Evolutionary conservation across 805 yeast species (phyloP).

Genomic region (Metahyphopichia silvanorum): DNA sequence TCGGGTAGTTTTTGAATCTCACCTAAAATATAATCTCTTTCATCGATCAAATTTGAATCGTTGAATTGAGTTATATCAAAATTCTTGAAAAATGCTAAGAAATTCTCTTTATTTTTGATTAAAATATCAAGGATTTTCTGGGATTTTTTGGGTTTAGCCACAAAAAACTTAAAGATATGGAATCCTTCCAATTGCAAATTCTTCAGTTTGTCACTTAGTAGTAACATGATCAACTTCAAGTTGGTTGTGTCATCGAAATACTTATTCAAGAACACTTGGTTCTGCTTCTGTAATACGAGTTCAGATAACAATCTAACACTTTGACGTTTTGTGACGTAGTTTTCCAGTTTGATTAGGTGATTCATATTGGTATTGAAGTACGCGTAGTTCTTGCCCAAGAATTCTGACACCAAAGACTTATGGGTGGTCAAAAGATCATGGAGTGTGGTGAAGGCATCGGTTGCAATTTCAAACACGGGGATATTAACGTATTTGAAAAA

Average conservation of each 20-base stretch:
- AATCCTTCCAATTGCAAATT: conserved; percentile 89
- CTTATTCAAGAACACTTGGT: conserved; percentile 66
- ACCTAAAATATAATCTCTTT: conserved; percentile 73
- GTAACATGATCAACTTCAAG: conserved; percentile 79
- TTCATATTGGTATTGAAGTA: conserved; percentile 63
- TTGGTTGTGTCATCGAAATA: conserved; percentile 82
- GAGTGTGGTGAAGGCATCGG: conserved; percentile 82
- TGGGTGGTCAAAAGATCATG: conserved; percentile 68
- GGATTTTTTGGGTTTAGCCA: conserved; percentile 92
- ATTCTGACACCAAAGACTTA: conserved; percentile 65
- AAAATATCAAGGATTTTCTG: conserved; percentile 78
- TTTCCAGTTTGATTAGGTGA: conserved; percentile 66
- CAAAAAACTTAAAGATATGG: conserved; percentile 89
- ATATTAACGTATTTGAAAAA: conserved; percentile 74
- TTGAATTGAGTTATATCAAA: conserved; percentile 64
- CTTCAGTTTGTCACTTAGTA: conserved; percentile 83
- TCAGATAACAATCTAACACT: conserved; percentile 73
- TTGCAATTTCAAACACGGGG: conserved; percentile 83
- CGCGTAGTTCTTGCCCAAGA: conserved; percentile 56
- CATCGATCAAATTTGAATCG: conserved; percentile 67
- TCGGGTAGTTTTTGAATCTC: conserved; percentile 73
- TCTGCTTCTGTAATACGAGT: conserved; percentile 66
- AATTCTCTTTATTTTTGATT: conserved; percentile 76
- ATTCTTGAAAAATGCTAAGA: conserved; percentile 62
- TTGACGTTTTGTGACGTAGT: conserved; percentile 92